Evolutionary conservation across 495 filamentous ascomycete species (phyloP).

Genomic region (Aspergillus egyptiacus): DNA sequence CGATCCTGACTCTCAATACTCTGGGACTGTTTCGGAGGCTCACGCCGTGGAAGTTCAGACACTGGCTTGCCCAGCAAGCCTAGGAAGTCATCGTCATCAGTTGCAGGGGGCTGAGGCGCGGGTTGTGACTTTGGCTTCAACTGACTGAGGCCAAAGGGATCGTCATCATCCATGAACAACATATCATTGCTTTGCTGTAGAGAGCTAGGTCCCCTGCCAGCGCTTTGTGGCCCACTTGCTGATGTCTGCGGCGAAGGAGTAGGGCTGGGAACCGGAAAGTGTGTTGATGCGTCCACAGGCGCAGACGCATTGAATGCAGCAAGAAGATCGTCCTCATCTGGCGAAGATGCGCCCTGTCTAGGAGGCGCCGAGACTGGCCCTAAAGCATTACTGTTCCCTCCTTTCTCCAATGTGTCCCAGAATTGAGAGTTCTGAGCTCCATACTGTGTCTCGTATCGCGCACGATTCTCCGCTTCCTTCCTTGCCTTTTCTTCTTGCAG

Average conservation of each 20-base stretch:
- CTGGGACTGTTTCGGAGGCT: conserved; percentile 31
- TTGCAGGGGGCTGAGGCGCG: conserved; percentile 27
- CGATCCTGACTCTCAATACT: conserved; percentile 42
- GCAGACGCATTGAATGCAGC: conserved; percentile 57
- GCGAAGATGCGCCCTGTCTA: conserved; percentile 30
- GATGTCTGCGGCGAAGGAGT: conserved; percentile 27
- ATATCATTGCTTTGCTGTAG: conserved; percentile 9
- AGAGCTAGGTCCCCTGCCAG: conserved; percentile 22
- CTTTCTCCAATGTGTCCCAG: conserved; percentile 59
- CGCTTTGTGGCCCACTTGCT: conserved; percentile 14
- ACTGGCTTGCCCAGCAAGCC: conserved; percentile 83
- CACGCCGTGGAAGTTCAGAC: conserved; percentile 58
- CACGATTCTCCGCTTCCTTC: conserved; percentile 67
- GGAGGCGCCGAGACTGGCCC: conserved; percentile 43
- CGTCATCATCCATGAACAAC: conserved; percentile 55
- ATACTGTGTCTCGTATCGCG: conserved; percentile 65
- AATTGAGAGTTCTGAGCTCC: conserved; percentile 58
- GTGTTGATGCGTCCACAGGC: conserved; percentile 55
- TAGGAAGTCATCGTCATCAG: conserved; percentile 75
- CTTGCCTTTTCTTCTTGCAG: conserved; percentile 70
- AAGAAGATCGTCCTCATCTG: conserved; percentile 55
- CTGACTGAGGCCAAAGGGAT: conserved; percentile 81
- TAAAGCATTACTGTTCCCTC: conserved; percentile 36
- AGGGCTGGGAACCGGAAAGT: conserved; percentile 48
- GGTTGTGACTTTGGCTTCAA: conserved; percentile 44